Evolutionary conservation across 345 rosid genomes (phyloP), one percentile per base, ranked within the genome.

Genomic region (Stellera chamaejasme): DNA sequence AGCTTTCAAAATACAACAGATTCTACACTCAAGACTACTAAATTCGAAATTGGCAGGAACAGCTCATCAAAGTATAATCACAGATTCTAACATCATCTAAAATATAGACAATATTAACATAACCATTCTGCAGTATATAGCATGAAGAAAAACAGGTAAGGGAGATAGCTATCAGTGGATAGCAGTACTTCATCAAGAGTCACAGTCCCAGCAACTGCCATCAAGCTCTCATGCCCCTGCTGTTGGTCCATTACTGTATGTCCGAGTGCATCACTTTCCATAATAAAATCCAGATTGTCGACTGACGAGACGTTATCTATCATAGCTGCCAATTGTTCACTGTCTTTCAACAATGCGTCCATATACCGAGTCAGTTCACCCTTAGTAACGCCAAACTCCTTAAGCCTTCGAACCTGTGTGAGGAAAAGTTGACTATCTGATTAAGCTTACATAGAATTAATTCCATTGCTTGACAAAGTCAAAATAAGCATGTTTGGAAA

Each of bases 261-360:
- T 61, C 95, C 79, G 58, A 94, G 64, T n/a, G 99, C 99, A 79
- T 87, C 96, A 68, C 95, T 90, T 79, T 90, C 97, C 99, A 94
- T 94, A 45, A 83, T 79, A 73, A 90, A 87, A 76, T 94, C 97
- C 83, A 94, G 75, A 78, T 87, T 94, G 70, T 94, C 99, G 78
- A 94, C 99, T 45, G 99, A 94, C 27, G 97, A 81, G 64, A 94
- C 95, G 61, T 90, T 94, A 68, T 94, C 97, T 58, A 90, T 83
- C 97, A 87, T 90, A 60, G 97, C 97, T 27, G 97, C 90, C 50
- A 87, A 79, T 71, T 94, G 99, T 81, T 94, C 99, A 58, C 99
- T 94, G 70, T 94, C 99, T 78, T 94, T 90, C 52, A 94, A 65
- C 51, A 90, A 83, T 39, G 99, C 97, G 69, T 85, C 96, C 96